Evolutionary conservation across 441 rosid species (phyloP).

Genomic region (Gossypium schwendimanii): DNA sequence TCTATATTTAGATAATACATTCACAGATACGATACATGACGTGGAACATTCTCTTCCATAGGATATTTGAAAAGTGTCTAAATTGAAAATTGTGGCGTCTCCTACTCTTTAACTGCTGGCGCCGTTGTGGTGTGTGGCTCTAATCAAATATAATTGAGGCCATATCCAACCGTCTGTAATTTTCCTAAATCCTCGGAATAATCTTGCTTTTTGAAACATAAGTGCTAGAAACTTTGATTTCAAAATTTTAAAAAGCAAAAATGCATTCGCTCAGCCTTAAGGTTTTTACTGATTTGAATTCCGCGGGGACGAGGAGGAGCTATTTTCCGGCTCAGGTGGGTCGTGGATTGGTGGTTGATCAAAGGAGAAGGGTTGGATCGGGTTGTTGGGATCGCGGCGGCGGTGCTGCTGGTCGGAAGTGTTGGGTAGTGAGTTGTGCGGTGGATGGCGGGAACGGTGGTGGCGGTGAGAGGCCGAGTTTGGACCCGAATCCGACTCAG

Average conservation of each 20-base stretch:
- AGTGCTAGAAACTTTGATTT: background rate
- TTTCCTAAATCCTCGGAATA: too few species aligned
- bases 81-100: too few species aligned
- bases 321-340: conserved; percentile 11
- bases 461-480: conserved; percentile 32
- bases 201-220: background rate
- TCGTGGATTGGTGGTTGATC: conserved; percentile 6
- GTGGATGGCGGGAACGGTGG: conserved; percentile 21
- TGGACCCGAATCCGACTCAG: conserved; percentile 20
- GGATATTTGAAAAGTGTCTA: too few species aligned
- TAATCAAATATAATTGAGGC: too few species aligned
- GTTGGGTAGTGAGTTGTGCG: conserved; percentile 32
- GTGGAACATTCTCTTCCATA: too few species aligned
- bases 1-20: too few species aligned
- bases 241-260: background rate
- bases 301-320: conserved; percentile 11
- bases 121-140: too few species aligned
- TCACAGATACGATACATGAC: too few species aligned
- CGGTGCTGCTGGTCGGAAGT: conserved; percentile 7
- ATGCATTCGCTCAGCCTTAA: conserved; percentile 33
- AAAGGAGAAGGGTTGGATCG: conserved; percentile 15
- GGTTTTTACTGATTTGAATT: conserved; percentile 23
- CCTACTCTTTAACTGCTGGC: too few species aligned
- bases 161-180: too few species aligned
- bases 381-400: conserved; percentile 13